Evolutionary conservation across 495 filamentous ascomycete genomes (phyloP), one percentile per base, ranked within the genome.

Genomic region (Xeromyces bisporus): DNA sequence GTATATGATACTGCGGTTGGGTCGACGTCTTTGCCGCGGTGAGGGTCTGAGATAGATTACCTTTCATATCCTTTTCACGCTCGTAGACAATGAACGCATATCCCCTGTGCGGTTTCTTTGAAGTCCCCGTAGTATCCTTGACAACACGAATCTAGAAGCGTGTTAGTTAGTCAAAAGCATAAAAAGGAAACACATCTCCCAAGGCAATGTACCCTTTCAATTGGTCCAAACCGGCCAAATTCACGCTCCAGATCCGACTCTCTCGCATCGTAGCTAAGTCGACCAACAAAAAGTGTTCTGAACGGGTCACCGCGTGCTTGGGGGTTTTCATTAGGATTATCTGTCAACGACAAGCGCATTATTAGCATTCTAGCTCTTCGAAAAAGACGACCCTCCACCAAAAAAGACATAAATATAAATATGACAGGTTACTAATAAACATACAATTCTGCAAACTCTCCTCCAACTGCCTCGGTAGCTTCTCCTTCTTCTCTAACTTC

Each of bases 51-150:
- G 15, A 14, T 4, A 42, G 57, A 66, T n/a, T 93, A 93, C 89
- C 87, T 77, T 92, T 94, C 91, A 97, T 94, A 48, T 97, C 89
- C 58, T 87, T 86, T 55, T 96, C 89, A 46, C 82, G 75, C 57
- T 96, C 87, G 52, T 85, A 97, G 28, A 94, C 85, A 42, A 97
- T 77, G 52, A 97, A 97, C 36, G 84, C 89, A 59, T 97, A 97
- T 38, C 89, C 89, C 41, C 74, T 69, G 50, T 89, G 77, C 26
- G 73, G 66, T 56, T 91, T 93, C 50, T 84, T 86, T 32, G 73
- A 71, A 48, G 80, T 85, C 3, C 70, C 66, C 33, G 75, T 75
- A 33, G 74, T 66, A 39, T 63, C 48, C 37, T 61, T 67, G 37
- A 96, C 73, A 44, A 93, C 79, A 30, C 87, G 81, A 48, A 94